Evolutionary conservation across 1,284 basidiomycete species (phyloP).

Genomic region (Apiotrichum akiyoshidainum): DNA sequence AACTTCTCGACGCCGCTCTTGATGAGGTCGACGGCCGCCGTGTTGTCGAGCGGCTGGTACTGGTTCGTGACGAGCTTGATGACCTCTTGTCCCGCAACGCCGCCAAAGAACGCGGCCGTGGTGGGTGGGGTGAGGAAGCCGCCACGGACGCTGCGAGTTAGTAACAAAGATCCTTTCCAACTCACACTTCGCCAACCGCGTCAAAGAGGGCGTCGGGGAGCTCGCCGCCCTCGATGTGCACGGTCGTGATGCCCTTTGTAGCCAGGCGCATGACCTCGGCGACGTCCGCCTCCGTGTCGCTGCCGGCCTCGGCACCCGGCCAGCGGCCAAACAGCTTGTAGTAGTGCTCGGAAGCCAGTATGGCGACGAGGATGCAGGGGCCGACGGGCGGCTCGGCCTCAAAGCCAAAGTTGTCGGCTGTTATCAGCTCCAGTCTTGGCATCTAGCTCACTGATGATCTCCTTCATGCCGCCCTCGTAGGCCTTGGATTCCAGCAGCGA

Average conservation of each 20-base stretch:
- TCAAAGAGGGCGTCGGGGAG: conserved; percentile 63
- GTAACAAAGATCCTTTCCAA: conserved; percentile 14
- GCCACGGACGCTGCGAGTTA: conserved; percentile 57
- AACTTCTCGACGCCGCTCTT: conserved; percentile 46
- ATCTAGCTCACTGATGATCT: conserved; percentile 59
- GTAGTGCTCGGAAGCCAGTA: conserved; percentile 53
- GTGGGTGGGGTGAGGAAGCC: conserved; percentile 85
- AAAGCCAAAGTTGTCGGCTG: conserved; percentile 20
- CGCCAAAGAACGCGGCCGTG: conserved; percentile 88
- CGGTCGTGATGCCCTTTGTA: conserved; percentile 22
- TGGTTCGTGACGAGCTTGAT: conserved; percentile 98
- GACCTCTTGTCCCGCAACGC: conserved; percentile 91
- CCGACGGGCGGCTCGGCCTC: conserved; percentile 17
- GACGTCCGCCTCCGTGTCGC: conserved; percentile 47
- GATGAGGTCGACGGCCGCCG: conserved; percentile 81
- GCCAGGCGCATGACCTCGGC: conserved; percentile 34
- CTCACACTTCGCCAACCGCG: conserved; percentile 75
- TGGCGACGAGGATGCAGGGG: conserved; percentile 47
- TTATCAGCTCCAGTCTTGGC: not conserved
- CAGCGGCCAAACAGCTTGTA: conserved; percentile 46
- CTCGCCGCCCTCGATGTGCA: conserved; percentile 39
- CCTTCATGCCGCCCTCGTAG: conserved; percentile 49
- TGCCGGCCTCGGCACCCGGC: conserved; percentile 50
- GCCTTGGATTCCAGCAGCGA: conserved; percentile 62
- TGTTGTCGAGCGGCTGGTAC: conserved; percentile 86